Evolutionary conservation across 2,329 filamentous ascomycete genomes (phyloP).

Genomic region (Colletotrichum tropicale): DNA sequence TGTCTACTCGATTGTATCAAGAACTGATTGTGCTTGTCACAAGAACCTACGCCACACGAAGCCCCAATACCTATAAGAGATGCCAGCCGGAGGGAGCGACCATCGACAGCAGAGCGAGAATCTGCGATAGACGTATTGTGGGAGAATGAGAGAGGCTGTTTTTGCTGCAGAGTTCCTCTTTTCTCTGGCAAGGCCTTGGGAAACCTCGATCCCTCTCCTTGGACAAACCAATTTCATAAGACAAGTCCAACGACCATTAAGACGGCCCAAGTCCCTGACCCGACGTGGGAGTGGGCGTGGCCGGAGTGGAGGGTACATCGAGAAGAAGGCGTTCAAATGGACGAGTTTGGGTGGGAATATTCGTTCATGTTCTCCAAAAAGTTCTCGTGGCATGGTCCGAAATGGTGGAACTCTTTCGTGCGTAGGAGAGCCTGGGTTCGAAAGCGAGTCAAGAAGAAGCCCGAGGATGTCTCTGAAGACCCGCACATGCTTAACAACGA

Average conservation of each 20-base stretch:
- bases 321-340: conserved; percentile 72
- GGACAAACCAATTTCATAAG: conserved; percentile 75
- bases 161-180: conserved; percentile 87
- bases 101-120: conserved; percentile 40
- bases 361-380: conserved; percentile 80
- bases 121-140: conserved; percentile 85
- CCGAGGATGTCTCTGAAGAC: conserved; percentile 49
- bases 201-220: conserved; percentile 82
- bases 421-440: conserved; percentile 86
- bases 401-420: conserved; percentile 97
- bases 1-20: neutral
- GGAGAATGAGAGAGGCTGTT: conserved; percentile 92
- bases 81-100: neutral
- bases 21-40: neutral
- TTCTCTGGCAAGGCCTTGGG: conserved; percentile 88
- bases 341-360: conserved; percentile 96
- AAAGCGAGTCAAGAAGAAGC: conserved; percentile 70
- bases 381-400: conserved; percentile 86
- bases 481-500: conserved; percentile 74
- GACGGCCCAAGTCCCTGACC: conserved; percentile 92
- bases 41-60: conserved; percentile 15
- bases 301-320: conserved; percentile 68
- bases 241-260: conserved; percentile 71
- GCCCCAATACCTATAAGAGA: neutral
- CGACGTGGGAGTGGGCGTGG: conserved; percentile 90